Base-by-base conservation (phyloP, 768 basidiomycete genomes). In the Russula emetica region DNA sequence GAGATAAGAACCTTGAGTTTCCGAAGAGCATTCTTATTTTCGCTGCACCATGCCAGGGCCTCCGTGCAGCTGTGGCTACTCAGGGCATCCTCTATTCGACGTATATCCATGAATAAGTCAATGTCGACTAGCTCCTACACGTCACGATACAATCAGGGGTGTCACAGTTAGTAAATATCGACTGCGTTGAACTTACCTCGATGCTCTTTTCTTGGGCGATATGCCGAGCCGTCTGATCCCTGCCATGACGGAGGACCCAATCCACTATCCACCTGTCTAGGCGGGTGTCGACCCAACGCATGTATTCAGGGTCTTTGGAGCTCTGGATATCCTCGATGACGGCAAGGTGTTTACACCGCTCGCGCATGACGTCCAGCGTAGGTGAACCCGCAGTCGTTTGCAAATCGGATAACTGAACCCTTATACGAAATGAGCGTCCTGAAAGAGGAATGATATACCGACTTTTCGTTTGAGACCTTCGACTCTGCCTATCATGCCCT, bases 1-100 rank as follows among this genome's bases (percentile, higher is more conserved):
- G 32, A 59, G 38, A 8, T 11, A 66, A 72, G 58, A 54, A 87
- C 95, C 83, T 92, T 95, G 71, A 87, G 85, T 79, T 98, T 98
- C 58, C 92, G 86, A 66, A 99, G 81, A 14, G 92, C 90, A 34
- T 86, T 83, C 73, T 95, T 89, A 76, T 99, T 98, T 80, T 99
- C 97, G 66, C 85, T 94, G 70, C 94, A 98, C 96, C 96, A 99
- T 22, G 85, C 81, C 52, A 99, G 79, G 16, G 96, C 96, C 75
- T 97, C 94, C 7, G 87, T 80, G 68, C 94, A 95, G 66, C 87
- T 90, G 65, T 90, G 85, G 32, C 77, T 77, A 7, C 79, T 73
- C 45, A 99, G 80, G 0, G 92, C 94, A 10, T 80, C 78, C 74
- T 97, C 94, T 68, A 98, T 95, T 62, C 88, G 83, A 40, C 81